Conservation (phyloP, 1,139 yeast genomes). For the Taphrina sp. region DNA sequence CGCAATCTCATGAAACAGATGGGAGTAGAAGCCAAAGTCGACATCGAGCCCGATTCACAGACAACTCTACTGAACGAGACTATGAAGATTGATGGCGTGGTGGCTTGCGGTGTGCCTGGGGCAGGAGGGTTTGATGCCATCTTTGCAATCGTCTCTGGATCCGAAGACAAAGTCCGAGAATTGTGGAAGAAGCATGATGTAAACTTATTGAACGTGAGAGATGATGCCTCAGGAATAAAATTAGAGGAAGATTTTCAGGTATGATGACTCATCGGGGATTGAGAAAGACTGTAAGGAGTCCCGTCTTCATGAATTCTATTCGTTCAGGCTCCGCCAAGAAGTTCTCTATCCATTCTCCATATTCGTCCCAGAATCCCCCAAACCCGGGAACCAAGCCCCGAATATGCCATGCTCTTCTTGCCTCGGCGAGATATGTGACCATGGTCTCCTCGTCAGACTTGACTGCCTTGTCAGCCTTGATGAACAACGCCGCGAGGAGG, state of each 20-base stretch:
- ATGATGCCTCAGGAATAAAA: conserved; percentile 20
- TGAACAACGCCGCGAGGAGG: background rate
- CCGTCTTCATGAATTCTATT: no score
- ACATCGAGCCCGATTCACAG: conserved; percentile 82
- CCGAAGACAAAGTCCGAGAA: background rate
- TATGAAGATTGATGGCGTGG: conserved; percentile 60
- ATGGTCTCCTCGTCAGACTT: no score
- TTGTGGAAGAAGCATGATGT: conserved; percentile 22
- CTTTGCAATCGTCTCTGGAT: conserved; percentile 61
- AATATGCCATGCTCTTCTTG: conserved; percentile 12
- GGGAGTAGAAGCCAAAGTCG: conserved; percentile 69
- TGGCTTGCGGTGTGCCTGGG: conserved; percentile 96
- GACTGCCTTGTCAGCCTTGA: no score
- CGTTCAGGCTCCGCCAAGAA: no score
- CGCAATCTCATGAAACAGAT: conserved; percentile 41
- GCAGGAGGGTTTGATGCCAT: conserved; percentile 98
- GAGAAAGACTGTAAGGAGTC: no score
- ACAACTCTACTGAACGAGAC: conserved; percentile 68
- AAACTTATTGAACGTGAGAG: conserved; percentile 12
- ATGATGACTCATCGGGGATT: no score
- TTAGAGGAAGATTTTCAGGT: conserved; percentile 11
- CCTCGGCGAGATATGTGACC: no score
- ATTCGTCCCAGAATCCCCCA: conserved; percentile 17
- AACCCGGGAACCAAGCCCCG: conserved; percentile 7
- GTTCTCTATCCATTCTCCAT: conserved; percentile 3